Evolutionary conservation across 2,329 filamentous ascomycete species (phyloP), one percentile per base, ranked within the genome.

Genomic region (Saccharata proteae): DNA sequence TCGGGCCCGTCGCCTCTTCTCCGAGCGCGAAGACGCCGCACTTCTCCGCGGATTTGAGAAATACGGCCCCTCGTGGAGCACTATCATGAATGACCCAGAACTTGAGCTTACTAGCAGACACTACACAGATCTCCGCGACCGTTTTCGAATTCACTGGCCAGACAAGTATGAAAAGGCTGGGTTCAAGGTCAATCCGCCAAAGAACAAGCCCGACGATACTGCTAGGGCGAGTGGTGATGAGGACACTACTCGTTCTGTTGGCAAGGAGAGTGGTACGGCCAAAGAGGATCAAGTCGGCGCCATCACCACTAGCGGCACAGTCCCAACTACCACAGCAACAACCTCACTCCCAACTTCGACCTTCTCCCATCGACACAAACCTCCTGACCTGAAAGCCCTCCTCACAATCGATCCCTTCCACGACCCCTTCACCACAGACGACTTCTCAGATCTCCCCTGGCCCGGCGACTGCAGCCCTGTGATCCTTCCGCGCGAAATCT

Each of bases 61-160:
- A 28, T 62, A 77, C 39, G 71, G 71, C 3, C 65, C 71, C 29
- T 59, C 66, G 24, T 78, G 74, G 74, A 70, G 68, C 8, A 48
- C 59, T 5, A 77, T 78, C 31, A 61, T 64, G 37, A 61, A 69
- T 35, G 71, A 77, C 37, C 51, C 54, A 10, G 55, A 62, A 5
- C 49, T 76, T 3, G 59, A 62, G 9, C 59, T 77, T 26, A 45
- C 49, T 7, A 57, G 64, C 40, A 58, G 68, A 11, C 32, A 32
- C 18, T 42, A 52, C 1, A 74, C 70, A 2, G 73, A 77, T 43
- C 45, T 78, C 10, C 61, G 74, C 18, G 74, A 77, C 46, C 65
- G 72, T 4, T 73, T 77, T 40, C 61, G 73, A 11, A 73, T 69
- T 6, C 62, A 64, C 18, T 77, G 67, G 40, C 70, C 72, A 1